phyloP scores from a whole-genome alignment of 2,329 filamentous ascomycete genomes.

The Botryotinia narcissicola region DNA sequence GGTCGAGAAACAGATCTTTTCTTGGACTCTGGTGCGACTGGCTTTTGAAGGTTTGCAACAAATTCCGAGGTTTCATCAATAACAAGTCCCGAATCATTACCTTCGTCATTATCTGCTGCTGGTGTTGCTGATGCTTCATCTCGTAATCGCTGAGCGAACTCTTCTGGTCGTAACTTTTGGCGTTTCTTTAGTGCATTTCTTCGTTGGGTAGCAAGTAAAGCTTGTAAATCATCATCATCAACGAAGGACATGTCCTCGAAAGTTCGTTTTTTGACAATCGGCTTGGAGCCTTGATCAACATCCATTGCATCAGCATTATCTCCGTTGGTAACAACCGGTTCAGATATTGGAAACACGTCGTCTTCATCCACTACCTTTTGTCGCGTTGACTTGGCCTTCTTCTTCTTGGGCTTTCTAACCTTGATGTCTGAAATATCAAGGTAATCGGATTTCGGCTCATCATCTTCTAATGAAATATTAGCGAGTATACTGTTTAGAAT shows the following conservation, averaged over 20 bases:
- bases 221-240: conserved; percentile 91
- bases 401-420: conserved; percentile 91
- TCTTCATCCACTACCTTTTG: conserved; percentile 66
- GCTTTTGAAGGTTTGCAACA: conserved; percentile 77
- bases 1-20: conserved; percentile 39
- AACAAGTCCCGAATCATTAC: conserved; percentile 65
- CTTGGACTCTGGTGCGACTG: conserved; percentile 53
- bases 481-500: conserved; percentile 30
- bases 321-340: conserved; percentile 34
- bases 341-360: conserved; percentile 50
- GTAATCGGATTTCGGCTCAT: conserved; percentile 78
- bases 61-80: conserved; percentile 97
- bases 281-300: conserved; percentile 57
- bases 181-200: conserved; percentile 85
- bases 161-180: conserved; percentile 81
- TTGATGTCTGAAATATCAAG: conserved; percentile 83
- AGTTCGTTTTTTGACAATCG: conserved; percentile 59
- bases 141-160: conserved; percentile 76
- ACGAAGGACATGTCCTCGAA: conserved; percentile 68
- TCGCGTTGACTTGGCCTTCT: conserved; percentile 75
- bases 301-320: conserved; percentile 65
- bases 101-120: conserved; percentile 58
- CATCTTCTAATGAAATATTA: conserved; percentile 48
- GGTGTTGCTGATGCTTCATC: conserved; percentile 55
- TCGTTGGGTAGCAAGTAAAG: conserved; percentile 78